phyloP scores from a whole-genome alignment of 805 yeast genomes.

The Pichia thaimueangensis region DNA sequence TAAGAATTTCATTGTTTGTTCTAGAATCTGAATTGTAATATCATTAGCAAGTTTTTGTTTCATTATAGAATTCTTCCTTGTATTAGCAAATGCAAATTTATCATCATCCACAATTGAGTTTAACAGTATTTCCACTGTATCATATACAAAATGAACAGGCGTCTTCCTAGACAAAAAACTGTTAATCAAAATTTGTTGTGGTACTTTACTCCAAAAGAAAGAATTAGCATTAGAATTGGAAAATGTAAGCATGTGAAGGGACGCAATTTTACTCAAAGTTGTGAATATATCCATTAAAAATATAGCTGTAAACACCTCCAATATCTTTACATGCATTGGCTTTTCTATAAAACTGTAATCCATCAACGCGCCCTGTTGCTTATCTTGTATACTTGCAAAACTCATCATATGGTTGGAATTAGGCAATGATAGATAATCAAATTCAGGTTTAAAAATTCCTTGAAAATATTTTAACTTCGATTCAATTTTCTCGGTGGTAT shows the following conservation, averaged over 20 bases:
- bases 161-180: conserved; percentile 45
- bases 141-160: conserved; percentile 45
- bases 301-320: conserved; percentile 45
- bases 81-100: conserved; percentile 25
- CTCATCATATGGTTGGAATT: conserved; percentile 12
- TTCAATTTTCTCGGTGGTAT: conserved; percentile 24
- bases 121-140: conserved; percentile 47
- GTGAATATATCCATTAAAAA: conserved; percentile 55
- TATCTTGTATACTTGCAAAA: conserved; percentile 6
- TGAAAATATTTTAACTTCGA: conserved; percentile 22
- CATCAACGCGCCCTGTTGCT: conserved; percentile 14
- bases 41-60: conserved; percentile 3
- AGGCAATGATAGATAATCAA: conserved; percentile 20
- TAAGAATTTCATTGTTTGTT: conserved; percentile 8
- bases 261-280: conserved; percentile 29
- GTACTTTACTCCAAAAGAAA: conserved; percentile 32
- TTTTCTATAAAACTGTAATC: conserved; percentile 22
- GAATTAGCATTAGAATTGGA: conserved; percentile 6
- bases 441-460: conserved; percentile 26
- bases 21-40: conserved; percentile 2
- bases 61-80: conserved; percentile 8
- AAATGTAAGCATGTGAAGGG: conserved; percentile 18
- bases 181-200: conserved; percentile 29
- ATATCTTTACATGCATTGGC: conserved; percentile 39
- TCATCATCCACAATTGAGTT: conserved; percentile 32